Evolutionary conservation across 371 early-diverging fungal genomes (phyloP).

Genomic region (Mucor circinelloides): DNA sequence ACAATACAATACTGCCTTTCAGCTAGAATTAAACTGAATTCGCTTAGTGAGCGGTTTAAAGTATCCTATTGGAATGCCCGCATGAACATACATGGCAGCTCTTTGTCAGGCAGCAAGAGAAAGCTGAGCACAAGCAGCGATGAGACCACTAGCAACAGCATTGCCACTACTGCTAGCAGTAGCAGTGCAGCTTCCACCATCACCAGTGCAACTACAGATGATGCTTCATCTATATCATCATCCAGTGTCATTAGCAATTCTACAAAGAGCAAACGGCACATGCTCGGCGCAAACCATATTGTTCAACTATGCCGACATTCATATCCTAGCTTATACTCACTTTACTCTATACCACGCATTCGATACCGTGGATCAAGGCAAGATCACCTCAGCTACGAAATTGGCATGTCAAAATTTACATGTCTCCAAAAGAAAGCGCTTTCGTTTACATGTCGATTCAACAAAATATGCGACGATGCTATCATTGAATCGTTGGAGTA

Average conservation of each 20-base stretch:
- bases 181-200: background rate
- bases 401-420: conserved; percentile 27
- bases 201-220: background rate
- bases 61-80: conserved; percentile 28
- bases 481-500: conserved; percentile 14
- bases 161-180: background rate
- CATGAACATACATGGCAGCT: background rate
- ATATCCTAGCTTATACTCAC: conserved; percentile 28
- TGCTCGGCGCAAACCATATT: conserved; percentile 8
- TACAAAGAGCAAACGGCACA: background rate
- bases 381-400: conserved; percentile 25
- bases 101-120: background rate
- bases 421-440: conserved; percentile 25
- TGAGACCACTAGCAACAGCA: background rate
- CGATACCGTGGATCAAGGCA: conserved; percentile 32
- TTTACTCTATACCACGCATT: conserved; percentile 20
- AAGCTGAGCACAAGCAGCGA: background rate
- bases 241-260: background rate
- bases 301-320: conserved; percentile 30
- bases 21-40: conserved; percentile 28
- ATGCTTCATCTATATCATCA: background rate
- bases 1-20: conserved; percentile 28
- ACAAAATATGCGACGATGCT: conserved; percentile 17
- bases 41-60: conserved; percentile 28
- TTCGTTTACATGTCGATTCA: conserved; percentile 22